These are phyloP conservation scores for Candida sp. DNA, from an alignment of 1,139 yeast species.

Conservation along the genomic window DNA sequence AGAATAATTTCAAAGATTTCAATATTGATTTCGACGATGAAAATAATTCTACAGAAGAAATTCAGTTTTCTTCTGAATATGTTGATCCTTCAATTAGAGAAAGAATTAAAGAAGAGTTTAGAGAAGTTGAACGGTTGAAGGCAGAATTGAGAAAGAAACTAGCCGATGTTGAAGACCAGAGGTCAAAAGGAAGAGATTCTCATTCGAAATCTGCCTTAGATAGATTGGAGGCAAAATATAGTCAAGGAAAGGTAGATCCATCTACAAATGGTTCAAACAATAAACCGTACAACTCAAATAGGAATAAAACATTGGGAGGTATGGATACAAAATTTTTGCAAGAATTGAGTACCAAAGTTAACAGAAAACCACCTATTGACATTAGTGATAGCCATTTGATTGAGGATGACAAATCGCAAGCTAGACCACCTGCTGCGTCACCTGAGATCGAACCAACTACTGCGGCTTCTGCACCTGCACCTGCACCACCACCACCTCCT, in stretches of 20 bases:
- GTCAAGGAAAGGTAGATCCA: conserved; percentile 38
- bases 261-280: conserved; percentile 5
- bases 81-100: conserved; percentile 36
- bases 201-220: conserved; percentile 21
- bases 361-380: conserved; percentile 30
- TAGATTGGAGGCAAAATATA: conserved; percentile 47
- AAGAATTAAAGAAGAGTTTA: conserved; percentile 40
- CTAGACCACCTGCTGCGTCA: conserved; percentile 1
- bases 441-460: background rate
- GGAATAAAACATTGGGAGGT: conserved; percentile 34
- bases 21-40: conserved; percentile 48
- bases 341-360: conserved; percentile 55
- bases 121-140: conserved; percentile 44
- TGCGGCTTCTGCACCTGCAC: background rate
- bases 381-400: conserved; percentile 7
- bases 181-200: conserved; percentile 6
- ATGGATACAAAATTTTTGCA: conserved; percentile 55
- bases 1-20: conserved; percentile 56
- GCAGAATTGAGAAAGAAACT: conserved; percentile 39
- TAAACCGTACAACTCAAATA: conserved; percentile 23
- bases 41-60: conserved; percentile 10
- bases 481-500: conserved; percentile 20
- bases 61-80: conserved; percentile 8
- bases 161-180: conserved; percentile 14
- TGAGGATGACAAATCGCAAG: background rate